A percentile compares a stretch with the other conserved stretches of the same genome.
Evolutionary conservation across 2,329 filamentous ascomycete species (phyloP).

Genomic region (Fusarium floridanum): DNA sequence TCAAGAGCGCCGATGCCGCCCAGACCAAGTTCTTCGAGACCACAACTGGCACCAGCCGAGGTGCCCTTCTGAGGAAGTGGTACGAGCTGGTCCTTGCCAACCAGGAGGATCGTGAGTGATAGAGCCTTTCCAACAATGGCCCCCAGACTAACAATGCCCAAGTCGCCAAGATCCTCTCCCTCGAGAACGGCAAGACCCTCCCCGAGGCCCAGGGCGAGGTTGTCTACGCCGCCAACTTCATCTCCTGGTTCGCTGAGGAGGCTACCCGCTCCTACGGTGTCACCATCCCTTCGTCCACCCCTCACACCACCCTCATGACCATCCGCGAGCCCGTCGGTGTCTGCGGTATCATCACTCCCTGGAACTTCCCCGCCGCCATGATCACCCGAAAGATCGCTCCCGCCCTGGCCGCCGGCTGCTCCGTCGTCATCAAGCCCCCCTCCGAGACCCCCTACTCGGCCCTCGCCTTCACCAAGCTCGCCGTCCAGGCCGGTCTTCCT

Average conservation of each 20-base stretch:
- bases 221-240: slow-evolving; percentile 66
- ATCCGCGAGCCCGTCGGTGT: slow-evolving; percentile 66
- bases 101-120: slow-evolving; percentile 45
- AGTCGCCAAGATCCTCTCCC: slow-evolving; percentile 55
- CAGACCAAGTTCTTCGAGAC: slow-evolving; percentile 44
- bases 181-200: slow-evolving; percentile 70
- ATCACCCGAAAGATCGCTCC: slow-evolving; percentile 59
- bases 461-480: slow-evolving; percentile 77
- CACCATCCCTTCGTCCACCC: slow-evolving; percentile 69
- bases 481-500: slow-evolving; percentile 79
- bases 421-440: slow-evolving; percentile 79
- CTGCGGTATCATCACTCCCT: slow-evolving; percentile 61
- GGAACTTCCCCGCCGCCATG: slow-evolving; percentile 49
- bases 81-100: slow-evolving; percentile 45
- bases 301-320: slow-evolving; percentile 76
- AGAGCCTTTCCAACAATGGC: background rate
- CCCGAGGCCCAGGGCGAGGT: slow-evolving; percentile 67
- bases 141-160: background rate
- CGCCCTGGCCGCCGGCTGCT: slow-evolving; percentile 80
- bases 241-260: slow-evolving; percentile 68
- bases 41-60: slow-evolving; percentile 46
- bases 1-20: slow-evolving; percentile 44
- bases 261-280: slow-evolving; percentile 68
- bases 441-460: slow-evolving; percentile 82
- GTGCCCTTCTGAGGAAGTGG: slow-evolving; percentile 47